A percentile compares a stretch with the other conserved stretches of the same genome.
phyloP scores from a whole-genome alignment of 2,329 filamentous ascomycete genomes.

The Magnaporthiopsis poae region DNA sequence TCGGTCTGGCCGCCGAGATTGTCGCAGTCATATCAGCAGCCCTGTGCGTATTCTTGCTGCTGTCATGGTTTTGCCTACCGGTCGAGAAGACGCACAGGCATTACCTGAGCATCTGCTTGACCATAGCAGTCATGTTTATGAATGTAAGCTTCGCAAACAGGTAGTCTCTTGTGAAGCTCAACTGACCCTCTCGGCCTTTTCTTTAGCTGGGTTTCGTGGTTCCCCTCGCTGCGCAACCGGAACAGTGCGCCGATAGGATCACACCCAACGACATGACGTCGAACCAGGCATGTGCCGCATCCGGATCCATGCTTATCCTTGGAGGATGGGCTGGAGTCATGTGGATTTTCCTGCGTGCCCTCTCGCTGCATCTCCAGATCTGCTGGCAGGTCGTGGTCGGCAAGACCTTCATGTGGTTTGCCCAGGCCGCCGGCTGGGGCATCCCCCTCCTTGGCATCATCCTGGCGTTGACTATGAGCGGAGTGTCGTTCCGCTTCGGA shows the following conservation, averaged over 20 bases:
- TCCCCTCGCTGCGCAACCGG: conserved; percentile 65
- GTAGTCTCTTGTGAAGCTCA: background rate
- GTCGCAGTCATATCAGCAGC: conserved; percentile 65
- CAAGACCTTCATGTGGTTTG: conserved; percentile 76
- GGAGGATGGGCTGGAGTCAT: conserved; percentile 77
- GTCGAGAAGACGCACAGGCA: conserved; percentile 84
- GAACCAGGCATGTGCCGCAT: conserved; percentile 72
- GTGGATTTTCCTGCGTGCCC: conserved; percentile 82
- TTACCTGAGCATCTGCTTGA: conserved; percentile 83
- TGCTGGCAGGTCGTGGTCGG: conserved; percentile 94
- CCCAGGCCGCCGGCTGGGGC: conserved; percentile 73
- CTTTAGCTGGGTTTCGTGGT: conserved; percentile 69
- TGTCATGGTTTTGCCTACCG: conserved; percentile 72
- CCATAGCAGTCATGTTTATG: conserved; percentile 65
- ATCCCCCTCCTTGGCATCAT: conserved; percentile 67
- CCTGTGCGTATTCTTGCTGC: conserved; percentile 63
- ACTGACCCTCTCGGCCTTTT: conserved; percentile 10
- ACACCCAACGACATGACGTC: conserved; percentile 89
- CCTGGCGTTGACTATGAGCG: conserved; percentile 71
- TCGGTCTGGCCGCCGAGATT: conserved; percentile 67
- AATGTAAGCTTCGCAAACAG: conserved; percentile 49
- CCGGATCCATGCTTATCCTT: conserved; percentile 73
- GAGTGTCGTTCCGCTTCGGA: conserved; percentile 89
- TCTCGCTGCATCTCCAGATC: conserved; percentile 92
- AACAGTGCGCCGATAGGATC: conserved; percentile 80